Base-by-base conservation (phyloP, 1,284 basidiomycete species). In the Golubevia sp. region DNA sequence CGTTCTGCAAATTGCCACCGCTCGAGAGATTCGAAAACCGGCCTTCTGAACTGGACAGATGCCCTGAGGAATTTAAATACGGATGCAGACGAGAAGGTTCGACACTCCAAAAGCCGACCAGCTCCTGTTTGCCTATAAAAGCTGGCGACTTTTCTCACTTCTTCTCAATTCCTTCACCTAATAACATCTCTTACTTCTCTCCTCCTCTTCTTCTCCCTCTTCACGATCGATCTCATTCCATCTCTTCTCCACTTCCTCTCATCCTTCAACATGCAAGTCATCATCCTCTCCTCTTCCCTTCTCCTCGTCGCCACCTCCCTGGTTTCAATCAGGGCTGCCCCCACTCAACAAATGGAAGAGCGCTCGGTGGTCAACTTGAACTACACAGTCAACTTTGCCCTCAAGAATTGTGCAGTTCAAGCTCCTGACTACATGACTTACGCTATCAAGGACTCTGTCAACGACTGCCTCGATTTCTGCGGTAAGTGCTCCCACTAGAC, bases 391-490 rank as follows among this genome's bases (percentile, higher is more conserved):
- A 44, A 44, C 38, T 44, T 44, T 18, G 38, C 38, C 38, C 18
- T 44, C 38, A 34, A 34, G 30, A 34, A 3, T 34, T 34, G 30
- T 34, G 30, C 30, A 11, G 30, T 34, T 34, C 30, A 44, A 44
- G 38, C 38, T 44, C 38, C 38, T 13, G 38, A 44, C 18, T 44
- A 44, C 38, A 44, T 44, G 38, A 44, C 38, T 44, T 44, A 44
- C 38, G 11, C 38, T 44, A 44, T 44, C 38, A 18, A 13, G 38
- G 30, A 18, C 38, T 44, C 38, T 44, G 38, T 44, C 38, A 38
- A 38, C 30, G 56, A 57, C 18, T 23, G 55, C 18, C 55, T 56
- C 24, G 55, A 49, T 24, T 56, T 56, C 7, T 56, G 55, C 27
- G 55, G 55, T 24, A 24, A 56, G 55, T 49, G 27, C 55, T 25